Base-by-base conservation (phyloP, 2,329 filamentous ascomycete genomes). In the Hortaea werneckii region DNA sequence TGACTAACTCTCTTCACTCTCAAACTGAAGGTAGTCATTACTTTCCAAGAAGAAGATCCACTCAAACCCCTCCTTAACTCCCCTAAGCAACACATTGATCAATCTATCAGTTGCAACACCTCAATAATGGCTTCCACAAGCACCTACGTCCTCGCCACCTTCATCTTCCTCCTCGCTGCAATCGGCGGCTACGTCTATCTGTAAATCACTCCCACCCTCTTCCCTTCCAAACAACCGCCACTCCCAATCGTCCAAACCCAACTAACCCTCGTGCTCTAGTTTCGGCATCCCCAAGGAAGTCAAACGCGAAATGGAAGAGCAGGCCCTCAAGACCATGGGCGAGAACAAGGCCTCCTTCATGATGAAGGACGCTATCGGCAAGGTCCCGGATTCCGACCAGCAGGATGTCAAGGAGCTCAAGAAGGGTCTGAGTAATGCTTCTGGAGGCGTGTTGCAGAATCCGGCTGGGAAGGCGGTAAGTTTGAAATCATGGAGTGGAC, bases 321-420 rank as follows among this genome's bases (percentile, higher is more conserved):
- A 67, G 45, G 71, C 70, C 4, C 61, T 74, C 35, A 60, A 71
- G 52, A 71, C 69, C n/a, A 73, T 74, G 69, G 71, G 71, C 48
- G 70, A 74, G 56, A 74, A 74, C 61, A 73, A 74, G 55, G 58
- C 61, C 6, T 63, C 59, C 7, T 63, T 63, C 44, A 41, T 64
- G 43, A 52, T 60, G 32, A 64, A 65, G 43, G 52, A 55, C 38
- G 52, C 52, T 43, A 51, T 62, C 34, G 49, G 50, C 40, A 53
- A 56, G 41, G 48, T 61, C 5, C 60, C 59, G 8, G 62, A 57
- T 20, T 56, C 59, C 1, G 61, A 64, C 38, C 60, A 64, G 49
- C 44, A 61, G 49, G 62, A 65, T 4, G 53, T 65, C 12, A 58
- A 61, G 40, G 58, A 65, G 9, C 37, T 65, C 11, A 60, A 65